These are phyloP conservation scores for Pyrenopolyporus hunteri DNA, from an alignment of 495 filamentous ascomycete genomes.

Conservation along the genomic window DNA sequence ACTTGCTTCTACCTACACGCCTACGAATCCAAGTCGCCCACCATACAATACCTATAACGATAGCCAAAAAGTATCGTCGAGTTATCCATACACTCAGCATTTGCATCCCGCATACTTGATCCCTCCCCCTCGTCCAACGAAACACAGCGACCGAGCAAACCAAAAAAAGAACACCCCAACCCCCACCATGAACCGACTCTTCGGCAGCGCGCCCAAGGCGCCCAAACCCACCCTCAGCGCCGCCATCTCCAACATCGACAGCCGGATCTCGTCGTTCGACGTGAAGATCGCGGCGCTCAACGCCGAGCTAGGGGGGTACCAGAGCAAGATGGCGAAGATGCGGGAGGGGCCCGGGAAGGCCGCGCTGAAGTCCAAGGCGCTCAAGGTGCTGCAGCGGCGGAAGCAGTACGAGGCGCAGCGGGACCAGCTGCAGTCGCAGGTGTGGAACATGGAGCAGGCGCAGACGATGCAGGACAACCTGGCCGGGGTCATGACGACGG, in stretches of 20 bases:
- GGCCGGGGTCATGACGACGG: conserved; percentile 97
- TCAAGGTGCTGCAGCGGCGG: conserved; percentile 94
- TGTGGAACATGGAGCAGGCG: conserved; percentile 99
- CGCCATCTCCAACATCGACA: conserved; percentile 90
- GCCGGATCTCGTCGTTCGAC: conserved; percentile 86
- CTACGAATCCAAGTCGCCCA: no score
- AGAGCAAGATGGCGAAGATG: conserved; percentile 88
- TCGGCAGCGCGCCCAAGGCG: conserved; percentile 81
- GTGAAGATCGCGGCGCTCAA: conserved; percentile 93
- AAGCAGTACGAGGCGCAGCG: conserved; percentile 95
- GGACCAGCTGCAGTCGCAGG: conserved; percentile 92
- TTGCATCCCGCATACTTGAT: no score
- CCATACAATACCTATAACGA: no score
- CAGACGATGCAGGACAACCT: conserved; percentile 99
- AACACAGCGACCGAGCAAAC: no score
- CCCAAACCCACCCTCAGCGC: conserved; percentile 90
- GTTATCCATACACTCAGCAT: no score
- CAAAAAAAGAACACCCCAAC: not conserved
- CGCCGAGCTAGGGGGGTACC: conserved; percentile 87
- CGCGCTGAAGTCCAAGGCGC: conserved; percentile 90
- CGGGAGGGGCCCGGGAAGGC: conserved; percentile 94
- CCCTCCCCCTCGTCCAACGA: not conserved
- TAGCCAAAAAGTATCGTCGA: no score
- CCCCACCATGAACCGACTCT: conserved; percentile 86
- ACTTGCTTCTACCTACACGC: no score